Conservation (phyloP, 345 rosid genomes). For the Eucalyptus regnans region DNA sequence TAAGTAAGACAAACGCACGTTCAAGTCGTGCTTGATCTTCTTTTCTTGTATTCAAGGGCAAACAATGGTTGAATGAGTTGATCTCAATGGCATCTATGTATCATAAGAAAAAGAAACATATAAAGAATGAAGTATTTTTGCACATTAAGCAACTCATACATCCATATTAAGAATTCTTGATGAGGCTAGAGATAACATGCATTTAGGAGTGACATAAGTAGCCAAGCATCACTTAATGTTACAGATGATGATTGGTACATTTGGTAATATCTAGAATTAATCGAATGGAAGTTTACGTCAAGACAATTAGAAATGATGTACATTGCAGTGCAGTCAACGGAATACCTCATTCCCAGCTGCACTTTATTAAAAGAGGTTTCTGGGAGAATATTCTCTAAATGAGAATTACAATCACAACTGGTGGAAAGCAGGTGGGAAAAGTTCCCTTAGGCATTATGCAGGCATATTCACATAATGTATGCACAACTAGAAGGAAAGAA, state of each 20-base stretch:
- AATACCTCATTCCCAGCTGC: background rate
- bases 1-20: no score
- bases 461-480: background rate
- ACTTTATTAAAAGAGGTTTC: background rate
- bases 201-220: background rate
- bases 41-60: no score
- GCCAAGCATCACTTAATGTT: background rate
- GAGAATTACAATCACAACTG: background rate
- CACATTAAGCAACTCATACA: no score
- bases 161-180: no score
- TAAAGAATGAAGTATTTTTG: no score
- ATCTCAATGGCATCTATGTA: no score
- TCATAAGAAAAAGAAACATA: no score
- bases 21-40: no score
- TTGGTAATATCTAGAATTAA: no score
- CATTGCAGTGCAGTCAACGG: background rate
- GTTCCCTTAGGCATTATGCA: background rate
- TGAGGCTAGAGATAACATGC: background rate
- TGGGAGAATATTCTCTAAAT: background rate
- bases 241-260: background rate
- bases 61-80: no score
- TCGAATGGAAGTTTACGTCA: no score
- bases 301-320: background rate
- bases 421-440: background rate
- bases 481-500: background rate